Evolutionary conservation across 768 basidiomycete genomes (phyloP), one percentile per base, ranked within the genome.

Genomic region (Trametes cubensis): DNA sequence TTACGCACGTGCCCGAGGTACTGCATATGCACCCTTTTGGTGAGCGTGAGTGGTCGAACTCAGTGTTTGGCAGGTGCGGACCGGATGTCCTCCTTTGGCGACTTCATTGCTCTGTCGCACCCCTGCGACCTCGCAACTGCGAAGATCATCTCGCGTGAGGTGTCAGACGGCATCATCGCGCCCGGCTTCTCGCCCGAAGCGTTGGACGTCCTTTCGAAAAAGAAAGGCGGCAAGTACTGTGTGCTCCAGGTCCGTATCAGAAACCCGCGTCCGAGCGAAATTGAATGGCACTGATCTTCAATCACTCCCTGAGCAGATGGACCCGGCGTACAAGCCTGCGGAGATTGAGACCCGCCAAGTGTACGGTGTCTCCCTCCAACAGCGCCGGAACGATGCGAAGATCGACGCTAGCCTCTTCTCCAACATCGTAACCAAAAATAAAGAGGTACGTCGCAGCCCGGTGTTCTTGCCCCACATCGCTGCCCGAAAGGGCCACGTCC

Each of bases 31-130:
- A 28, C 10, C 39, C 40, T 42, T 21, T 28, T 10, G 20, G 17
- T 4, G 13, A 30, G 23, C 39, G 17, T 4, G 13, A 30, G 23
- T 21, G 28, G 18, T 13, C n/a, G 25, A 50, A 18, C 17, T 61
- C 20, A 62, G 1, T 15, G 49, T 65, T 30, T 58, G 66, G 6
- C 66, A 92, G 92, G 95, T 59, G 96, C 97, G 23, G 97, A 99
- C 74, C 88, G 97, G 56, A 99, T 99, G 97, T 98, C 96, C 0
- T 98, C 96, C 2, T 99, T 98, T 73, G 97, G 97, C 5, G 97
- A 99, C 78, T 99, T 98, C 74, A 95, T 99, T 69, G 97, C 95
- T 0, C 82, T 99, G 13, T 97, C 95, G 18, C 88, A 90, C 26
- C 85, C 88, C 20, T 97, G 95, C 77, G 97, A 99, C 72, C 79